phyloP scores from a whole-genome alignment of 164 flowering plant species.

The Vitis cinerea region DNA sequence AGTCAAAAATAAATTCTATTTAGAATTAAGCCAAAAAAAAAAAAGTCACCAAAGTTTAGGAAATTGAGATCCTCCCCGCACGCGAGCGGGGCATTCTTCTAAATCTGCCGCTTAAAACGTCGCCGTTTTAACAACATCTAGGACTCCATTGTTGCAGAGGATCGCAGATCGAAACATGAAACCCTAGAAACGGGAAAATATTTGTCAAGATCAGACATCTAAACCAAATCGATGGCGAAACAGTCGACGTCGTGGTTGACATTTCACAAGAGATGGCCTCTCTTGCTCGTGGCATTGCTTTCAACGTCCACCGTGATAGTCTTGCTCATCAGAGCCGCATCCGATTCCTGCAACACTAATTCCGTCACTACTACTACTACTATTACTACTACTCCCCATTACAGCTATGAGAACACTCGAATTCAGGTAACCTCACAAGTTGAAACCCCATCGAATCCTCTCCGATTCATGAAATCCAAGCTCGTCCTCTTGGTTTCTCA shows the following conservation, averaged over 20 bases:
- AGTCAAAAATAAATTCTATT: too few relatives aligned
- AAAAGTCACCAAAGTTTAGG: too few relatives aligned
- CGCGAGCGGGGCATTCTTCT: too few relatives aligned
- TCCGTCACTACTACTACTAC: not conserved
- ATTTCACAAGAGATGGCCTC: constrained; percentile 50
- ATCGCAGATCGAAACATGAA: too few relatives aligned
- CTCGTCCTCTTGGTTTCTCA: constrained; percentile 81
- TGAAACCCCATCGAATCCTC: constrained; percentile 35
- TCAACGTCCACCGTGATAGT: constrained; percentile 48
- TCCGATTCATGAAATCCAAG: constrained; percentile 80
- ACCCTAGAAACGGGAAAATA: not conserved
- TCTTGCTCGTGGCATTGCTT: constrained; percentile 41
- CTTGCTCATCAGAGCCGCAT: constrained; percentile 44
- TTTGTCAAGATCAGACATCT: too few relatives aligned
- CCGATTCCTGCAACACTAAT: constrained; percentile 43
- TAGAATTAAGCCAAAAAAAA: too few relatives aligned
- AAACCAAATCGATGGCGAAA: constrained; percentile 41
- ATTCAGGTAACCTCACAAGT: constrained; percentile 10
- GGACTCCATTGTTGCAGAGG: too few relatives aligned
- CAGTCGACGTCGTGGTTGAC: constrained; percentile 37
- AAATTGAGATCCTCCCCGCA: too few relatives aligned
- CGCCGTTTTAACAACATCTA: too few relatives aligned
- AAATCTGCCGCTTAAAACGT: too few relatives aligned
- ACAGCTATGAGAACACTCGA: not conserved
- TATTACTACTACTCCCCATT: not conserved